These are phyloP conservation scores for Monilinia polystroma DNA, from an alignment of 2,329 filamentous ascomycete species.

Conservation along the genomic window DNA sequence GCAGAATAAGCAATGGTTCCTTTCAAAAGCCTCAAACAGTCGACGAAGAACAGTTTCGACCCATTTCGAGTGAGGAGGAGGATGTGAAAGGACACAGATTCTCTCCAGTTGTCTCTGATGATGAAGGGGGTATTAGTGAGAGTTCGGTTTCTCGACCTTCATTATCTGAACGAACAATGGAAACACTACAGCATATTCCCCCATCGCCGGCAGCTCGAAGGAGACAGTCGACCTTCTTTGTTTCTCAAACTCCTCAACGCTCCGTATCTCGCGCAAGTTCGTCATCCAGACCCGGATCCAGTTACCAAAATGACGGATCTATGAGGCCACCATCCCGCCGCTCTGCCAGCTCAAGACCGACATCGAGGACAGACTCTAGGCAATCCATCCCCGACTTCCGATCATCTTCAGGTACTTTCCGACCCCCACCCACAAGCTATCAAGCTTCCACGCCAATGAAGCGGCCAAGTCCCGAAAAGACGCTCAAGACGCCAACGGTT, in stretches of 20 bases:
- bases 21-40: slow-evolving; percentile 27
- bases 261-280: slow-evolving; percentile 42
- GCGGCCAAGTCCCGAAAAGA: slow-evolving; percentile 40
- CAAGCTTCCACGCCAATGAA: slow-evolving; percentile 46
- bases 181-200: slow-evolving; percentile 76
- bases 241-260: slow-evolving; percentile 57
- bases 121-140: slow-evolving; percentile 10
- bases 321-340: slow-evolving; percentile 49
- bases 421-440: slow-evolving; percentile 46
- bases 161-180: slow-evolving; percentile 79
- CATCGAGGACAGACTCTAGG: slow-evolving; percentile 53
- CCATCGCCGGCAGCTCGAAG: slow-evolving; percentile 70
- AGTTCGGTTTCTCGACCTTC: slow-evolving; percentile 48
- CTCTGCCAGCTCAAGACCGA: slow-evolving; percentile 52
- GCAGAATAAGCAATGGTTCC: slow-evolving; percentile 30
- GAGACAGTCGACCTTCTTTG: slow-evolving; percentile 72
- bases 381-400: slow-evolving; percentile 44
- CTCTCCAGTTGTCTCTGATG: slow-evolving; percentile 19
- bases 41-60: slow-evolving; percentile 4
- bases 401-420: slow-evolving; percentile 47
- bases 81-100: slow-evolving; percentile 21
- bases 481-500: slow-evolving; percentile 42
- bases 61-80: slow-evolving; percentile 23
- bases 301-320: slow-evolving; percentile 61
- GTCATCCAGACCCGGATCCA: slow-evolving; percentile 47